Evolutionary conservation across 257 asterid genomes (phyloP).

Genomic region (Solanum rostratum): DNA sequence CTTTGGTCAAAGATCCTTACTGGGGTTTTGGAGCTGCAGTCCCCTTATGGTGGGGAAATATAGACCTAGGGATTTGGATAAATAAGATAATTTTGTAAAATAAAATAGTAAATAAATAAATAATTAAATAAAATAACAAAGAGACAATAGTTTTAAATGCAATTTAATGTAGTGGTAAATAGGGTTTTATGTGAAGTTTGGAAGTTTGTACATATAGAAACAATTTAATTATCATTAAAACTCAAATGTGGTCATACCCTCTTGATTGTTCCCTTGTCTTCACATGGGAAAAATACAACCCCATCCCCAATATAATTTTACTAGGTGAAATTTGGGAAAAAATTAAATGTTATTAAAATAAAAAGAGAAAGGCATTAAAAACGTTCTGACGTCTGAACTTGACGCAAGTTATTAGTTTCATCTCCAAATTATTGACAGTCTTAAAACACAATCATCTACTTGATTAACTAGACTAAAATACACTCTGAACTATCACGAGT

Average conservation of each 20-base stretch:
- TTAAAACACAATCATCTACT: no score
- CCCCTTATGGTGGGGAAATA: conserved; percentile 13
- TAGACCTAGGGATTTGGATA: conserved; percentile 32
- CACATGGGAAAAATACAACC: neutral
- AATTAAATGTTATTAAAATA: no score
- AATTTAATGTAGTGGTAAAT: conserved; percentile 15
- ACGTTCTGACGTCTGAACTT: no score
- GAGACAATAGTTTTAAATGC: conserved; percentile 31
- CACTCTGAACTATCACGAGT: no score
- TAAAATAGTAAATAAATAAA: neutral
- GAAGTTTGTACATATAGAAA: neutral
- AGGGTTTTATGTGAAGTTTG: conserved; percentile 4
- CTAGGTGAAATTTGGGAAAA: neutral
- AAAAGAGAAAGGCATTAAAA: no score
- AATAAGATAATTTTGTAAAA: neutral
- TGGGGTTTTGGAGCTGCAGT: neutral
- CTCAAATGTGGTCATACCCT: neutral
- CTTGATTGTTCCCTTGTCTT: neutral
- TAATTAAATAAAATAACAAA: neutral
- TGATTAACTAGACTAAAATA: no score
- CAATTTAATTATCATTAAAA: neutral
- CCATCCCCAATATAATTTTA: neutral
- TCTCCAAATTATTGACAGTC: no score
- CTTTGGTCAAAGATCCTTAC: conserved; percentile 19
- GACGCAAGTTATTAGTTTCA: no score